phyloP scores from a whole-genome alignment of 2,329 filamentous ascomycete species.

The Lecanicillium sp. region DNA sequence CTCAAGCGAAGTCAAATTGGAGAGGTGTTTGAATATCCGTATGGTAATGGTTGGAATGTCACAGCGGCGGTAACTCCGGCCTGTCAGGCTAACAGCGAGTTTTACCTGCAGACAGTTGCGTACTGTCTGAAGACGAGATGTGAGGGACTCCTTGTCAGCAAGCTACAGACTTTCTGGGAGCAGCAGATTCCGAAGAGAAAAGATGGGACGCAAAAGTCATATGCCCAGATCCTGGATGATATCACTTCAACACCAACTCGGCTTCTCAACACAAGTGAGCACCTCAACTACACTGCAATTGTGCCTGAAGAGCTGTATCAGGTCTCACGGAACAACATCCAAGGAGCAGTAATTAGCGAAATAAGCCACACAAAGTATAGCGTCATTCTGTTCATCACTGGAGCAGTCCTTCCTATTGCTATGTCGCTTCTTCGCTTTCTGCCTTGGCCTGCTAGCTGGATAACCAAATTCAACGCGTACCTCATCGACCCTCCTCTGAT shows the following conservation, averaged over 20 bases:
- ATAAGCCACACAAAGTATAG: conserved; percentile 13
- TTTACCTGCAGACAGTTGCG: conserved; percentile 12
- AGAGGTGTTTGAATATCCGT: conserved; percentile 5
- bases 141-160: conserved; percentile 1
- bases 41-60: conserved; percentile 11
- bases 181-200: conserved; percentile 9
- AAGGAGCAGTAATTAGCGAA: conserved; percentile 4
- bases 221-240: conserved; percentile 9
- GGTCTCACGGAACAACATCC: conserved; percentile 4
- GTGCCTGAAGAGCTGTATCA: conserved; percentile 8
- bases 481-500: conserved; percentile 16
- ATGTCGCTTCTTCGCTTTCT: conserved; percentile 21
- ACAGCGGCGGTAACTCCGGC: conserved; percentile 7
- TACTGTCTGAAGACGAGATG: conserved; percentile 12
- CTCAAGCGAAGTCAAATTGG: conserved; percentile 1
- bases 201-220: conserved; percentile 6
- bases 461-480: conserved; percentile 13
- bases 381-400: conserved; percentile 17
- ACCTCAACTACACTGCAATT: conserved; percentile 10
- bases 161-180: conserved; percentile 12
- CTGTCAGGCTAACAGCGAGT: conserved; percentile 11
- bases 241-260: conserved; percentile 6
- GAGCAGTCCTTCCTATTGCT: conserved; percentile 17
- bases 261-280: conserved; percentile 1
- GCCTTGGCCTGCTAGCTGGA: conserved; percentile 13